These are phyloP conservation scores for Colletotrichum cuscutae DNA, from an alignment of 2,329 filamentous ascomycete species.

Conservation along the genomic window DNA sequence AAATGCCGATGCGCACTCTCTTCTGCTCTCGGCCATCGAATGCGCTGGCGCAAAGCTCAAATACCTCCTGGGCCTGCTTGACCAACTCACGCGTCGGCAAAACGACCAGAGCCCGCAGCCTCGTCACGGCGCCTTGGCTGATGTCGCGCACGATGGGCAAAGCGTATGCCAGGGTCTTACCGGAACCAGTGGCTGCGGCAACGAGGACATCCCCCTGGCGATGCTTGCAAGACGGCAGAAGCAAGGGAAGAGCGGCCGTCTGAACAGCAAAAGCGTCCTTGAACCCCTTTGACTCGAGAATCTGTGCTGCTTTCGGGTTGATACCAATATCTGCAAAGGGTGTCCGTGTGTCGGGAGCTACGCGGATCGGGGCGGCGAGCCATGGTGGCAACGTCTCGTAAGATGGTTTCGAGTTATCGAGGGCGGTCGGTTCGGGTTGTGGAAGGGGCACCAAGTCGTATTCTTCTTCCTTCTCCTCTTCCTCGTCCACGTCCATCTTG, in stretches of 20 bases:
- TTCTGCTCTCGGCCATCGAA: constrained; percentile 68
- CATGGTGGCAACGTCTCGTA: constrained; percentile 84
- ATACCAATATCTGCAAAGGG: constrained; percentile 75
- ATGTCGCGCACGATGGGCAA: constrained; percentile 86
- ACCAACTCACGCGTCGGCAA: constrained; percentile 93
- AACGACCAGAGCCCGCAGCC: constrained; percentile 82
- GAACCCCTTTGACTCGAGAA: constrained; percentile 76
- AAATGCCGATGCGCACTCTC: constrained; percentile 81
- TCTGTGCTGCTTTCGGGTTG: constrained; percentile 65
- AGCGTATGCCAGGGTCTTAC: constrained; percentile 93
- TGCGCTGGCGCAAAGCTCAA: constrained; percentile 76
- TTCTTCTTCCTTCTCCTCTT: constrained; percentile 53
- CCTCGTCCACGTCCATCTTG: constrained; percentile 42
- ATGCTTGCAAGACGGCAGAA: constrained; percentile 72
- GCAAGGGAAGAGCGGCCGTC: constrained; percentile 80
- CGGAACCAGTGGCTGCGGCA: constrained; percentile 93
- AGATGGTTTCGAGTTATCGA: constrained; percentile 68
- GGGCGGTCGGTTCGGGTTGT: constrained; percentile 74
- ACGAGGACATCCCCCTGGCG: constrained; percentile 84
- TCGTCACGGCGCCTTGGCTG: constrained; percentile 70
- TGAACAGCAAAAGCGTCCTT: constrained; percentile 82
- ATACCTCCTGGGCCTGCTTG: constrained; percentile 82
- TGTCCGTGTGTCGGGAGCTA: constrained; percentile 67
- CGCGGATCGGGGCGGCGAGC: constrained; percentile 80
- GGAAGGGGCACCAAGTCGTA: constrained; percentile 85